Conservation (phyloP, 1,284 basidiomycete species). For the Amylostereum chailletii region DNA sequence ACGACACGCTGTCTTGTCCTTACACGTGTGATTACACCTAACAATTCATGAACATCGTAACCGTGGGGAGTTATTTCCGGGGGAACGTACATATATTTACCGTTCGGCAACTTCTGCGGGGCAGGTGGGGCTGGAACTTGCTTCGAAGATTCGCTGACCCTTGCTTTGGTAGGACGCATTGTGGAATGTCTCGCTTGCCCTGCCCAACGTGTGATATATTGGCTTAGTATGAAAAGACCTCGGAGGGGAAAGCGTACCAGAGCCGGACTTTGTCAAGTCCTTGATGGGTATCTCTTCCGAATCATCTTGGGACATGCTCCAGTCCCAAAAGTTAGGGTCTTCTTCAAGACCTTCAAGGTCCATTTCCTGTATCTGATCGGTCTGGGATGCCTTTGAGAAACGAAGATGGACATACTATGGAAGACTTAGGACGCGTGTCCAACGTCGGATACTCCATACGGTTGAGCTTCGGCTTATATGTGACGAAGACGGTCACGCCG, state of each 20-base stretch:
- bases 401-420: conserved; percentile 29
- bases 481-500: conserved; percentile 42
- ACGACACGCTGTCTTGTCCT: conserved; percentile 63
- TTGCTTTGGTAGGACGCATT: neutral
- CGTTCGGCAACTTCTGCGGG: conserved; percentile 31
- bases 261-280: conserved; percentile 24
- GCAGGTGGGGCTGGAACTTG: conserved; percentile 25
- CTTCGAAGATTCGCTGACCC: conserved; percentile 9
- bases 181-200: neutral
- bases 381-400: conserved; percentile 1
- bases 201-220: too few relatives aligned
- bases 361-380: conserved; percentile 36
- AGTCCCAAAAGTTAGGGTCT: conserved; percentile 57
- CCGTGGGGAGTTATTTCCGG: neutral
- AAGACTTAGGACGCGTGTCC: conserved; percentile 61
- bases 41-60: neutral
- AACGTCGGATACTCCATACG: conserved; percentile 51
- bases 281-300: conserved; percentile 16
- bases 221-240: neutral
- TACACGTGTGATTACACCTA: conserved; percentile 76
- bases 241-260: conserved; percentile 8
- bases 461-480: conserved; percentile 49
- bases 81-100: conserved; percentile 43
- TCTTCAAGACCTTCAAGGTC: conserved; percentile 59
- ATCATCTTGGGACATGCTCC: conserved; percentile 33